Conservation (phyloP, 169 alveolate genomes). For the Babesia divergens region DNA sequence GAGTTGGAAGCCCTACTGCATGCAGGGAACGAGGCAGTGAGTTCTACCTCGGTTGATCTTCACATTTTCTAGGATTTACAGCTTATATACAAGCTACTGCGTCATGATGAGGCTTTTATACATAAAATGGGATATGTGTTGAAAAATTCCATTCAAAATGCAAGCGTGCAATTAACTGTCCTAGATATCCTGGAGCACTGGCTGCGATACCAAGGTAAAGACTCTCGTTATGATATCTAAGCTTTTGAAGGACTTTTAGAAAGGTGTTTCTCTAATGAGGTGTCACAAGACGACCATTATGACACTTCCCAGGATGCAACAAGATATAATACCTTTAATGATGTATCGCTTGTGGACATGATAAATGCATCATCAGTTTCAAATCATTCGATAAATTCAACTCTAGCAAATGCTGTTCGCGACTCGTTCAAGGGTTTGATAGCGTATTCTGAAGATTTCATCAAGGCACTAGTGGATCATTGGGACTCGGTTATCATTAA, state of each 20-base stretch:
- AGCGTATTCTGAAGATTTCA: neutral
- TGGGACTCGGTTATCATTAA: slow-evolving; percentile 1
- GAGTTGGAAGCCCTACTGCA: slow-evolving; percentile 8
- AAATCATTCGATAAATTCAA: neutral
- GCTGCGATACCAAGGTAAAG: slow-evolving; percentile 10
- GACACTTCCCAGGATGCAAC: no score
- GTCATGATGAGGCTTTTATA: neutral
- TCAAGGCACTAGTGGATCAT: slow-evolving; percentile 5
- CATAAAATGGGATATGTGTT: neutral
- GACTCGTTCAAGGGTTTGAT: neutral
- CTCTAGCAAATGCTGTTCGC: neutral
- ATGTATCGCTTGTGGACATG: no score
- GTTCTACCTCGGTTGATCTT: neutral
- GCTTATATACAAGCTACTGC: slow-evolving; percentile 7
- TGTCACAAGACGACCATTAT: no score
- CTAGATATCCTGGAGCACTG: slow-evolving; percentile 2
- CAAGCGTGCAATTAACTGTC: neutral
- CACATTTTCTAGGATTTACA: slow-evolving; percentile 23
- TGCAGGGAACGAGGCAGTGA: neutral
- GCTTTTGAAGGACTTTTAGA: neutral
- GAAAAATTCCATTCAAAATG: neutral
- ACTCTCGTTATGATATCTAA: neutral
- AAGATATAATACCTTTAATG: no score
- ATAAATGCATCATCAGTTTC: no score
- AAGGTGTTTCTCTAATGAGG: neutral